Evolutionary conservation across 345 rosid genomes (phyloP).

Genomic region (Zanthoxylum bungeanum): DNA sequence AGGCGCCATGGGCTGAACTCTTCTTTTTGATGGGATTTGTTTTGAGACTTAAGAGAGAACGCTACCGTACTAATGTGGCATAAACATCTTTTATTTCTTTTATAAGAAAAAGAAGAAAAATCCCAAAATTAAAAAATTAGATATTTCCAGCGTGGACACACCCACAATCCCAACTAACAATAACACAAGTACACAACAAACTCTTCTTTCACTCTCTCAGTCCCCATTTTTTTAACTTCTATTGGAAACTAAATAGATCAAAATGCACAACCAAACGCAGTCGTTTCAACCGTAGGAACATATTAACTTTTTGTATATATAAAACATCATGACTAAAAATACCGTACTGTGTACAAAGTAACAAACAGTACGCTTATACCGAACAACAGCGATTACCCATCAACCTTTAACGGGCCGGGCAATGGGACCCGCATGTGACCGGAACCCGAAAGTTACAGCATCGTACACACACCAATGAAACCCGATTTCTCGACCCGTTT

Average conservation of each 20-base stretch:
- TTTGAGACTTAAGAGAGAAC: too few species aligned
- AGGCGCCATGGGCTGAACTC: too few species aligned
- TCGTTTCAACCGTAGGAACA: not conserved
- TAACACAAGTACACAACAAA: too few species aligned
- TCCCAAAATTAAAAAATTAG: not conserved
- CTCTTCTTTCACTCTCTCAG: not conserved
- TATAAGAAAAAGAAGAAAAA: not conserved
- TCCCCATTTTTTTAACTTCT: not conserved
- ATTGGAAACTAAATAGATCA: not conserved
- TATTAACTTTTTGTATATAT: not conserved
- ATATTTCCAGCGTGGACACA: not conserved
- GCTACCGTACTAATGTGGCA: too few species aligned
- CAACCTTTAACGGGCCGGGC: slow-evolving; percentile 40
- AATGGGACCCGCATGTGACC: slow-evolving; percentile 46
- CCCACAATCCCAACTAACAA: not conserved
- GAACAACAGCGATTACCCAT: not conserved
- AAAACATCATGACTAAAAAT: not conserved
- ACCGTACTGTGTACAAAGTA: not conserved
- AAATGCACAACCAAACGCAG: not conserved
- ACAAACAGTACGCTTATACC: not conserved
- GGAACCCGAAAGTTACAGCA: slow-evolving; percentile 36
- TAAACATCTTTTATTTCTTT: not conserved
- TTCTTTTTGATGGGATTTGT: too few species aligned
- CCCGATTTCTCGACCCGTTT: slow-evolving; percentile 20
- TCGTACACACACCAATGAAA: slow-evolving; percentile 52